Evolutionary conservation across 495 filamentous ascomycete species (phyloP).

Genomic region (Jackrogersella multiformis): DNA sequence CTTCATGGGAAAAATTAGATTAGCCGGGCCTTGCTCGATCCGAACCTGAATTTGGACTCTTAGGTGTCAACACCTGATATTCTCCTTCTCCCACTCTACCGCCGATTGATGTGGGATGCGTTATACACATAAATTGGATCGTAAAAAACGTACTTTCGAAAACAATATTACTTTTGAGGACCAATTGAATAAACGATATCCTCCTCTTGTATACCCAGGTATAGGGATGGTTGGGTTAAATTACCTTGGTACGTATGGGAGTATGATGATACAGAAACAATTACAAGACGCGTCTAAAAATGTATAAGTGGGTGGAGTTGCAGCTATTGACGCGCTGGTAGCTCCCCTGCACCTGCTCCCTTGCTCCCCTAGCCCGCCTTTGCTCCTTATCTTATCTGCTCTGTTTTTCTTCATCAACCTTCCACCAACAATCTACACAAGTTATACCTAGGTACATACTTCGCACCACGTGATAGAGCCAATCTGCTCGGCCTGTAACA

Average conservation of each 20-base stretch:
- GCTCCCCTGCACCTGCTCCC: neutral
- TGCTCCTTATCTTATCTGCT: conserved; percentile 41
- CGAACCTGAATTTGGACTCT: neutral
- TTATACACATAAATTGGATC: neutral
- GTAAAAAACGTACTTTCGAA: neutral
- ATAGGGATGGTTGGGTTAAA: too few relatives aligned
- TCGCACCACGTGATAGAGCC: conserved; percentile 7
- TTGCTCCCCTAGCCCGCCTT: too few relatives aligned
- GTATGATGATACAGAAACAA: conserved; percentile 4
- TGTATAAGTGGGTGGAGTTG: conserved; percentile 26
- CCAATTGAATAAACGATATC: conserved; percentile 12
- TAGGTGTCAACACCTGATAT: conserved; percentile 9
- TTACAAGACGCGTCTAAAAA: conserved; percentile 24
- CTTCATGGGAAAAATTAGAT: conserved; percentile 5
- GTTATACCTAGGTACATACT: neutral
- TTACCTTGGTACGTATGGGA: too few relatives aligned
- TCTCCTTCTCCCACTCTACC: neutral
- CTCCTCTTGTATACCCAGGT: neutral
- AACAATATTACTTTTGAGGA: neutral
- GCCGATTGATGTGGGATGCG: neutral
- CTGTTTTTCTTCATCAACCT: conserved; percentile 4
- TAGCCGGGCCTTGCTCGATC: neutral
- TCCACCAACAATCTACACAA: neutral
- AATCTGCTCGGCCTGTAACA: neutral
- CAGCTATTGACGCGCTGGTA: conserved; percentile 31